Evolutionary conservation across 164 flowering plant species (phyloP), one percentile per base, ranked within the genome.

Genomic region (Sextonia rubra): DNA sequence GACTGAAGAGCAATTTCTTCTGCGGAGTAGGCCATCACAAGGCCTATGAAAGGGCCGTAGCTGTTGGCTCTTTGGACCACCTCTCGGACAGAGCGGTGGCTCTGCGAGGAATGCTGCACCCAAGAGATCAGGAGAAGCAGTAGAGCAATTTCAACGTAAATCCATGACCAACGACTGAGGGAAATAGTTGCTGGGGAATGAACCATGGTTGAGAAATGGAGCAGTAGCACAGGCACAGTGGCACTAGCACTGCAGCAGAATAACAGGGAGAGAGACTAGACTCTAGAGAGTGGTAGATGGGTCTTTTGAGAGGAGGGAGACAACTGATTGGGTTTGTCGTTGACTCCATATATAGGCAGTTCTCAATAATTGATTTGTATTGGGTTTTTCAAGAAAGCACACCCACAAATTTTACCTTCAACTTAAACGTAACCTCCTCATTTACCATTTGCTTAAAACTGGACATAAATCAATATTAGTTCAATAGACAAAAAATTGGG

Each of bases 41-140:
- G 74, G 18, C 89, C 89, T 32, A 86, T n/a, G 64, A 78, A 88
- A 25, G 88, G 83, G 44, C 87, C 84, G 8, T 66, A 61, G 18
- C 69, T 30, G 65, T 87, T 87, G 20, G 86, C 74, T 71, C 64
- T 65, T 7, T 84, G 84, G 4, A 83, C 80, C 24, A 77, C 62
- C 25, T 52, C 77, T 52, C 76, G 81, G 18, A 74, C 44, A 15
- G 85, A 84, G 49, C 86, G 86, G 15, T 75, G 82, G 71, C 84
- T 68, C 82, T 69, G 70, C 73, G 58, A 23, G 12, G 79, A 68
- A 25, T 12, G 73, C 73, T 37, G 29, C 52, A 76, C 61, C 61
- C 67, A 32, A 37, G 30, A 12, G 48, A n/a, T n/a, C n/a, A 29
- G 32, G 12, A 66, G 27, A n/a, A 2, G 0, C 27, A 60, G 55